These are phyloP conservation scores for Calonectria pseudoturangicola DNA, from an alignment of 2,329 filamentous ascomycete genomes.

Conservation along the genomic window DNA sequence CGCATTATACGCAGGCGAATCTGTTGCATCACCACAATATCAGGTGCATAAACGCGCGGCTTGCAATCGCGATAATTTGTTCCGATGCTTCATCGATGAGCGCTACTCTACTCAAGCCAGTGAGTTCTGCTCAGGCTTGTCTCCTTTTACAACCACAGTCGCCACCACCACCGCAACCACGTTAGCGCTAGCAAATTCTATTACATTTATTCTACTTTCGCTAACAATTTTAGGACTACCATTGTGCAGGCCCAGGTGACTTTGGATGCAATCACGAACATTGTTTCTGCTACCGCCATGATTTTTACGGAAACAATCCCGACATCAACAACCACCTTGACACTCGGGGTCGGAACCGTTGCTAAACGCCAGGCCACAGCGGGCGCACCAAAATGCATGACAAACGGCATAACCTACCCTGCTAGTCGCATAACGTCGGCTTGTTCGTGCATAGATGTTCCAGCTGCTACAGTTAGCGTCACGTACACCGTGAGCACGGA, in stretches of 20 bases:
- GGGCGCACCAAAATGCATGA: constrained; percentile 48
- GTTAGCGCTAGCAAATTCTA: constrained; percentile 11
- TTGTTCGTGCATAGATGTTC: constrained; percentile 51
- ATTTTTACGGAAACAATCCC: constrained; percentile 49
- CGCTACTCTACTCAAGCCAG: constrained; percentile 47
- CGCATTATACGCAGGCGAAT: constrained; percentile 18
- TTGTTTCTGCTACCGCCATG: constrained; percentile 43
- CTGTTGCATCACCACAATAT: constrained; percentile 40
- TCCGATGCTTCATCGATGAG: constrained; percentile 49
- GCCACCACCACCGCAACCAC: constrained; percentile 42
- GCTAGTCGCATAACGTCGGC: constrained; percentile 52
- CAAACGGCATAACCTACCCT: constrained; percentile 49
- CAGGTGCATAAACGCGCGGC: constrained; percentile 35
- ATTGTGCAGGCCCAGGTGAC: constrained; percentile 41
- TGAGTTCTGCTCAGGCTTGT: constrained; percentile 46
- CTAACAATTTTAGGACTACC: constrained; percentile 39
- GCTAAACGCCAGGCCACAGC: constrained; percentile 36
- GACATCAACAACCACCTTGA: constrained; percentile 46
- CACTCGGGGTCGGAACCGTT: constrained; percentile 23
- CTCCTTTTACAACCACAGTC: constrained; percentile 44
- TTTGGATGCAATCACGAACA: constrained; percentile 28
- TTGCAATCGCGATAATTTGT: constrained; percentile 50
- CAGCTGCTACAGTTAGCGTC: constrained; percentile 44
- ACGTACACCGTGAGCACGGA: constrained; percentile 38
- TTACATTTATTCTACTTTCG: neutral